Percentiles rank a stretch among this genome's conserved stretches.
These are phyloP conservation scores for Aspergillus latus DNA, from an alignment of 2,329 filamentous ascomycete genomes.

Conservation along the genomic window DNA sequence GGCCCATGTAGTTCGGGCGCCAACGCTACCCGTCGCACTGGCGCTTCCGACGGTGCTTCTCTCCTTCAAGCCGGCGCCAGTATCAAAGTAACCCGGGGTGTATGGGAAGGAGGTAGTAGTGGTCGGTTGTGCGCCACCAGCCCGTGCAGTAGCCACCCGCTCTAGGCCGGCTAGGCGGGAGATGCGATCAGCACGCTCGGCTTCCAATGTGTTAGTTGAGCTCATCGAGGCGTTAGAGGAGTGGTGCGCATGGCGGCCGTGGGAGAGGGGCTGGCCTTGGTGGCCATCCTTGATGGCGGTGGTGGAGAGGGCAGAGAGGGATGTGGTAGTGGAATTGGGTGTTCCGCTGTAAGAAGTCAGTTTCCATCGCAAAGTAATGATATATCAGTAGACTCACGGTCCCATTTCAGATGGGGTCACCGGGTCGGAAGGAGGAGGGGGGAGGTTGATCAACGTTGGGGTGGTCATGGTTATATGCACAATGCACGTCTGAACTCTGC, in stretches of 20 bases:
- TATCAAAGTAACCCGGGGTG: constrained; percentile 76
- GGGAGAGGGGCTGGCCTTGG: constrained; percentile 71
- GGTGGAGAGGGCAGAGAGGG: constrained; percentile 85
- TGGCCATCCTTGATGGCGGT: constrained; percentile 97
- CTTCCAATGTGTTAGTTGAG: constrained; percentile 75
- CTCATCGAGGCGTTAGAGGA: constrained; percentile 56
- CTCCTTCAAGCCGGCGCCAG: constrained; percentile 71
- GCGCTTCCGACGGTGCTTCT: constrained; percentile 87
- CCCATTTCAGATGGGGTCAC: constrained; percentile 82
- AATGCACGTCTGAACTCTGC: not conserved
- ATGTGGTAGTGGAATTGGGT: constrained; percentile 88
- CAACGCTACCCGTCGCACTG: constrained; percentile 73
- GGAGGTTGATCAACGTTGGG: constrained; percentile 78
- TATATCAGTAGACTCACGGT: constrained; percentile 62
- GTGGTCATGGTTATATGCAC: constrained; percentile 36
- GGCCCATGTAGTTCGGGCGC: constrained; percentile 68
- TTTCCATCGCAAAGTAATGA: constrained; percentile 29
- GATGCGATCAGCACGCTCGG: constrained; percentile 91
- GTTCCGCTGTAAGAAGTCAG: constrained; percentile 65
- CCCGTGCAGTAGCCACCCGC: constrained; percentile 74
- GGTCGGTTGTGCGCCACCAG: constrained; percentile 36
- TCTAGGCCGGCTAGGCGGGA: constrained; percentile 91
- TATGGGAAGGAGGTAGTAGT: constrained; percentile 39
- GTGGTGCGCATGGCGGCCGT: constrained; percentile 54
- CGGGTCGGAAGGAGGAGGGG: constrained; percentile 75